phyloP scores from a whole-genome alignment of 176 grass and related monocot species.

The Avena insularis region DNA sequence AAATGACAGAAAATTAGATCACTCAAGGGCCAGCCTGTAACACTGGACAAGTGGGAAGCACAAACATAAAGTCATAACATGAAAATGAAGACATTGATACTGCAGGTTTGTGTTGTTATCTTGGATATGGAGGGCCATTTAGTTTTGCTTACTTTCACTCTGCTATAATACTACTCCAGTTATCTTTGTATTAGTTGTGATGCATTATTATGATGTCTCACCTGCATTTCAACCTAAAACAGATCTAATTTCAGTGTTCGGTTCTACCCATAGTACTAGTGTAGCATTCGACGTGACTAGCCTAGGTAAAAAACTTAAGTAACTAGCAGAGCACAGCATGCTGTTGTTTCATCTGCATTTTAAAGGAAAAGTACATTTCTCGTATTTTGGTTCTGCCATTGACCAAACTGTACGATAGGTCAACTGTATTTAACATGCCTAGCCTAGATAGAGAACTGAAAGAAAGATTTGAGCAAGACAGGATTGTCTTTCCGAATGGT shows the following conservation, averaged over 20 bases:
- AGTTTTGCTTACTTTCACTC: conserved; percentile 2
- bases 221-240: background rate
- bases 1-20: conserved; percentile 12
- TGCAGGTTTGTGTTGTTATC: background rate
- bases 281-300: background rate
- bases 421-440: background rate
- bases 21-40: background rate
- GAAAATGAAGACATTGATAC: background rate
- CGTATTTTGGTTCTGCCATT: background rate
- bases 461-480: background rate
- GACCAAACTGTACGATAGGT: background rate
- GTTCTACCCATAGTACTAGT: background rate
- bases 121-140: background rate
- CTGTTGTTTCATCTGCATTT: conserved; percentile 16
- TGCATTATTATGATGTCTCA: background rate
- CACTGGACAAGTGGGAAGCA: background rate
- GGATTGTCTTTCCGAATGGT: background rate
- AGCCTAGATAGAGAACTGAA: background rate
- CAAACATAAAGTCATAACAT: background rate
- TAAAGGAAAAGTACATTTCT: background rate
- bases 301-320: background rate
- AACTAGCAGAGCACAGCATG: background rate
- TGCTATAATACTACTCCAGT: background rate
- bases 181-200: background rate
- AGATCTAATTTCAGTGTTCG: background rate